These are phyloP conservation scores for Spirogloea muscicola DNA, from an alignment of 139 green algal genomes.

Conservation along the genomic window DNA sequence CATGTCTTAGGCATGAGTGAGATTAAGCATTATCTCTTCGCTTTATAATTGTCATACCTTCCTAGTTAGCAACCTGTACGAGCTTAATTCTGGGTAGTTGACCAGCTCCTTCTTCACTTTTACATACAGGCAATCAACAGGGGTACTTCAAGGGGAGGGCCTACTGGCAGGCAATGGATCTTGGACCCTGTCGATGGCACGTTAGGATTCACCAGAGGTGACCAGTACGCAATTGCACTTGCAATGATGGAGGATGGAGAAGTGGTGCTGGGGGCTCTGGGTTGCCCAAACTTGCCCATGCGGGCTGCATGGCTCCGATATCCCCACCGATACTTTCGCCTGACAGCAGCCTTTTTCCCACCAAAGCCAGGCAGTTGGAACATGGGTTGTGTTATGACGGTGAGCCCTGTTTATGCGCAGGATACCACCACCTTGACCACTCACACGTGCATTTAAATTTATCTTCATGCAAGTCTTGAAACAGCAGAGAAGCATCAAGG, in stretches of 20 bases:
- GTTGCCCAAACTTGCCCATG: conserved; percentile 56
- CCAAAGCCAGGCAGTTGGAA: conserved; percentile 21
- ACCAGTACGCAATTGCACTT: conserved; percentile 55
- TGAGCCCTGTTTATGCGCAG: no score
- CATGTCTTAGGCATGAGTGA: no score
- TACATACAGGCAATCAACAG: conserved; percentile 47
- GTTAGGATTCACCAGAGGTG: conserved; percentile 48
- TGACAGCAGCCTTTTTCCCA: conserved; percentile 26
- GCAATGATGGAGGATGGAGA: conserved; percentile 52
- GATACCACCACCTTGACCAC: no score
- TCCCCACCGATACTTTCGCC: conserved; percentile 36
- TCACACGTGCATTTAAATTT: no score
- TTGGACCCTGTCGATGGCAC: conserved; percentile 58
- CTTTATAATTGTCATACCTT: no score
- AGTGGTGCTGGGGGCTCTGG: conserved; percentile 50
- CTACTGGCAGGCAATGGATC: conserved; percentile 48
- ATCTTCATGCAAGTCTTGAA: no score
- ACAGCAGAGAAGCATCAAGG: no score
- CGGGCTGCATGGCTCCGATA: conserved; percentile 27
- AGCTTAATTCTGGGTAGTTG: no score
- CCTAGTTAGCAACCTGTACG: no score
- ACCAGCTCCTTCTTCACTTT: no score
- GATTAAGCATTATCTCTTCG: no score
- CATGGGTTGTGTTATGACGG: conserved; percentile 46
- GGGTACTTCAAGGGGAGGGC: conserved; percentile 38